Evolutionary conservation across 345 rosid species (phyloP), one percentile per base, ranked within the genome.

Genomic region (Melaleuca alternifolia): DNA sequence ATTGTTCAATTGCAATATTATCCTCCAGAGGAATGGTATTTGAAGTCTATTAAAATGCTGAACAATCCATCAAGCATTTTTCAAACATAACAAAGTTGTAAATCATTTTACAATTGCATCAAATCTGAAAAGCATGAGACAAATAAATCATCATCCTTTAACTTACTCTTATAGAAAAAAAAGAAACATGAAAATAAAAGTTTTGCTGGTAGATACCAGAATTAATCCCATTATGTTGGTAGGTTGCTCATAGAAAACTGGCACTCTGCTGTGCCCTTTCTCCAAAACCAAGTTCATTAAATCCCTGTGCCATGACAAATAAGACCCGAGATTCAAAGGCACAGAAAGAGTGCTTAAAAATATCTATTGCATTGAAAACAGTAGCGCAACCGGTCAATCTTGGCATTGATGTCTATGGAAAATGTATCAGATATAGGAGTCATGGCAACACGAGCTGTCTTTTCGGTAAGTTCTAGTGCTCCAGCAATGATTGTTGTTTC

Each of bases 401-500:
- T 95, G 88, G 95, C 94, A 88, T 95, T 95, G 81, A 97, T 95
- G 88, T 96, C 98, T 86, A 97, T 91, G 5, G 94, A 93, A 92
- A 97, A 97, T 23, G 94, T 95, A 85, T 94, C 99, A 20, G 90
- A 85, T 81, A 97, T 91, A 51, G 96, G 98, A 83, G 99, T 95
- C 99, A 97, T 97, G 87, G 99, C 98, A 92, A 95, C 92, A 71
- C 93, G 88, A 84, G 96, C 99, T 79, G 95, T 93, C 90, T 97
- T 96, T 92, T 94, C 98, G 10, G 92, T 83, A 51, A 97, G 98
- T 89, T 94, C 98, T 86, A 97, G 99, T 84, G 99, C 99, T 90
- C 99, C 99, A 48, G 99, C 99, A 88, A 97, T 97, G 85, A 97
- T 97, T 48, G 99, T 97, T 6, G 99, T 97, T 90, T 97, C 99